These are phyloP conservation scores for Polytrichum commune DNA, from an alignment of 225 moss, liverwort and hornwort species.

Conservation along the genomic window DNA sequence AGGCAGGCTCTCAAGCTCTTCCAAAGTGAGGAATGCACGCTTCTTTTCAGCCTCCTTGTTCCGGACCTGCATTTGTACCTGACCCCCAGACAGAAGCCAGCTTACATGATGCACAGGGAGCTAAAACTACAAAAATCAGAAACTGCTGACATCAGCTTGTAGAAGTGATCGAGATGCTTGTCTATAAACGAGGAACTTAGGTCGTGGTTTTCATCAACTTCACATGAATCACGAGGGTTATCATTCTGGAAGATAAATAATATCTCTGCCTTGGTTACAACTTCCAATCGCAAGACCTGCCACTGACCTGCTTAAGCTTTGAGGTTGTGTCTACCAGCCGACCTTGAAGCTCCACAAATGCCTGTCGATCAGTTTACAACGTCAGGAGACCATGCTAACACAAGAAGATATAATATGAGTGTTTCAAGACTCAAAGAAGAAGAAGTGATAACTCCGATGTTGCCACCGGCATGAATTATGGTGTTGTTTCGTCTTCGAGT, in stretches of 20 bases:
- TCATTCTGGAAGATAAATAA: neutral
- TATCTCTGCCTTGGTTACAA: neutral
- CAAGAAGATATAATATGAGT: too few relatives aligned
- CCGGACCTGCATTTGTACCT: conserved; percentile 67
- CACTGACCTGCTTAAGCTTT: conserved; percentile 83
- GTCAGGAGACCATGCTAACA: too few relatives aligned
- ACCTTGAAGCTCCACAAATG: conserved; percentile 96
- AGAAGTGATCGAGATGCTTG: too few relatives aligned
- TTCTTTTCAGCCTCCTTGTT: conserved; percentile 98
- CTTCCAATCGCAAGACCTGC: neutral
- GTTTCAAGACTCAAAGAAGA: too few relatives aligned
- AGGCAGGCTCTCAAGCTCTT: conserved; percentile 82
- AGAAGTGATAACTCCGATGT: too few relatives aligned
- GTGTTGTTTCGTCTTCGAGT: too few relatives aligned
- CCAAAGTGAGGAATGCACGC: conserved; percentile 84
- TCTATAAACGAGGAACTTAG: too few relatives aligned
- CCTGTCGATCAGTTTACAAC: conserved; percentile 35
- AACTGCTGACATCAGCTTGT: neutral
- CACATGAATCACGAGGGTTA: neutral
- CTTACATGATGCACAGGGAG: neutral
- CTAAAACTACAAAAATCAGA: neutral
- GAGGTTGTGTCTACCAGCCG: conserved; percentile 89
- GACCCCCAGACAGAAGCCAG: neutral
- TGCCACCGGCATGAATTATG: too few relatives aligned
- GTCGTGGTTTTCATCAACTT: neutral